Base-by-base conservation (phyloP, 1,284 basidiomycete genomes). In the Naganishia cerealis region DNA sequence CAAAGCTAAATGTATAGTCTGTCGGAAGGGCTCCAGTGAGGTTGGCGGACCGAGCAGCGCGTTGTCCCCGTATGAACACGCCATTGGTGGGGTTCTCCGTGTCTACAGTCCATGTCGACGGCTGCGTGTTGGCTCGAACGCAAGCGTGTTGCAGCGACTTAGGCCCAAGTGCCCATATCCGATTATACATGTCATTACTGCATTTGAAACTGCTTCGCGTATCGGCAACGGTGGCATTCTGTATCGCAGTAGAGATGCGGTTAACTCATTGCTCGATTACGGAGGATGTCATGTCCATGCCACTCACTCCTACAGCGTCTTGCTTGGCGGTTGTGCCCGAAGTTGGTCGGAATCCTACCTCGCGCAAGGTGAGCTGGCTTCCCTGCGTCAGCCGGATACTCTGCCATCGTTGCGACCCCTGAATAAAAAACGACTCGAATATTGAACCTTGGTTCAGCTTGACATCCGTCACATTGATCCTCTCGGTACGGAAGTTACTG, bases 401-500 rank as follows among this genome's bases (percentile, higher is more conserved):
- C 21, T 61, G 58, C 58, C 58, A 61, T 36, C 58, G 58, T 18
- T 61, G 58, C 24, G 58, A 61, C 8, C 58, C 58, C 38, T 61
- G 58, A 29, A 61, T 61, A 21, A 61, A 61, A 42, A 61, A 61
- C 2, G 58, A 61, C 42, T 50, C 21, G 8, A 46, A 61, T 13
- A 10, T 26, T 1, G 58, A 61, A 33, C 42, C 46, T 18, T 50
- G 18, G 21, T 61, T 61, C 10, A 50, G 21, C 2, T 48, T 33
- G 58, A 61, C 33, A 29, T 61, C 58, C 40, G 58, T 61, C n/a
- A 61, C 42, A 13, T 61, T 61, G 21, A 61, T 38, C 3, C 40
- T 46, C 16, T 46, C 46, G 8, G 58, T 61, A 12, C 58, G 42
- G 24, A 61, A 61, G 33, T 61, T 61, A 42, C 33, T 50, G 42